Percentiles rank a stretch among this genome's conserved stretches.
Evolutionary conservation across 352 stramenopile genomes (phyloP).

Genomic region (Blastocystis sp.): DNA sequence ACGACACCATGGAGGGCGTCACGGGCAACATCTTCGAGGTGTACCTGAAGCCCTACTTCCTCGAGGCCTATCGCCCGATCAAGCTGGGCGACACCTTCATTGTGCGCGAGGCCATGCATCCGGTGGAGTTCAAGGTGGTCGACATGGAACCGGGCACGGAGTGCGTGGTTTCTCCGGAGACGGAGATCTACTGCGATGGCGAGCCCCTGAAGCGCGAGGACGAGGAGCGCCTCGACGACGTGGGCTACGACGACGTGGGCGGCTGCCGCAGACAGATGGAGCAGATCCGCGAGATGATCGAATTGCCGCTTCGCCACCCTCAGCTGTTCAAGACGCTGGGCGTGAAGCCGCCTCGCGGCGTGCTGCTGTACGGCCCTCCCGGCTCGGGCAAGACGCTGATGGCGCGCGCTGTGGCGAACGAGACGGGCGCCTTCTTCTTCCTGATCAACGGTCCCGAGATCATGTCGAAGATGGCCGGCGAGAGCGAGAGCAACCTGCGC

Average conservation of each 20-base stretch:
- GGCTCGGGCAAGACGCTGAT: constrained; percentile 98
- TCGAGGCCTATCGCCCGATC: constrained; percentile 96
- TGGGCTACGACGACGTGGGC: constrained; percentile 98
- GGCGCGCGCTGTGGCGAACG: constrained; percentile 93
- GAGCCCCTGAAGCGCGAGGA: constrained; percentile 96
- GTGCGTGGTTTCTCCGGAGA: constrained; percentile 97
- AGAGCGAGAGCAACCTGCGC: constrained; percentile 86
- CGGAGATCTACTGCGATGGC: constrained; percentile 98
- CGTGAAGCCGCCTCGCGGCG: constrained; percentile 95
- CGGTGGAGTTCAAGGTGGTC: constrained; percentile 99
- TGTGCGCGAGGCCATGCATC: constrained; percentile 95
- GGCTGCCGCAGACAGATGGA: constrained; percentile 96
- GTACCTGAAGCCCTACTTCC: constrained; percentile 99
- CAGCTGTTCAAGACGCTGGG: constrained; percentile 97
- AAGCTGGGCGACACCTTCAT: constrained; percentile 98
- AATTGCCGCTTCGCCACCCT: constrained; percentile 93
- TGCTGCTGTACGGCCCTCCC: constrained; percentile 96
- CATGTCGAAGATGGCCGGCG: constrained; percentile 93
- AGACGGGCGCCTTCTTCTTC: constrained; percentile 99
- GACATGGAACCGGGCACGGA: constrained; percentile 94
- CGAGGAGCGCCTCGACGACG: constrained; percentile 96
- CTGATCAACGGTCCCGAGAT: constrained; percentile 99
- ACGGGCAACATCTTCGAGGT: constrained; percentile 99
- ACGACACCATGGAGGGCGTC: constrained; percentile 99
- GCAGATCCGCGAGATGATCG: constrained; percentile 99